Evolutionary conservation across 116 monocot genomes (phyloP).

Genomic region (Phalaenopsis hybrid): DNA sequence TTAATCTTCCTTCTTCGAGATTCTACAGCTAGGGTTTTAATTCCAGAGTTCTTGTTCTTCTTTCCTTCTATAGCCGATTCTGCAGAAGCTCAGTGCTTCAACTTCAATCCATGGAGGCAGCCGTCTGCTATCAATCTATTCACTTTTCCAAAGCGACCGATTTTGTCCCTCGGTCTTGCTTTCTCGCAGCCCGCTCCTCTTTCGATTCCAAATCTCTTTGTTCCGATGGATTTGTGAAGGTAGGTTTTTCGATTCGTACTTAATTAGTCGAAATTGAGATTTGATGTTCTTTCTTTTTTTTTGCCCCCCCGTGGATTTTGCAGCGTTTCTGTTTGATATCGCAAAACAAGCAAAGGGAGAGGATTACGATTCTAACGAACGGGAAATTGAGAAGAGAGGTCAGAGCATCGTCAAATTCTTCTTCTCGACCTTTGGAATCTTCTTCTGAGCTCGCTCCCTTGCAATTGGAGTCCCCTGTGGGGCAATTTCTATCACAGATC

Average conservation of each 20-base stretch:
- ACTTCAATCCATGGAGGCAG: not conserved
- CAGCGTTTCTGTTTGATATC: slow-evolving; percentile 15
- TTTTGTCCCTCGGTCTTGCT: not conserved
- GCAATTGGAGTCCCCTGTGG: slow-evolving; percentile 11
- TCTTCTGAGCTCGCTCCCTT: not conserved
- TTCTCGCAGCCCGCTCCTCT: not conserved
- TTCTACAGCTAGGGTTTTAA: not conserved
- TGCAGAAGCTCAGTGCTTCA: not conserved
- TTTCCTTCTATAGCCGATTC: too few relatives aligned
- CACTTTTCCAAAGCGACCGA: not conserved
- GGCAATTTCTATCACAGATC: slow-evolving; percentile 8
- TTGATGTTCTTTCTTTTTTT: not conserved
- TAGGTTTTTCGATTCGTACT: not conserved
- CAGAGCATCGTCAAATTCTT: slow-evolving; percentile 32
- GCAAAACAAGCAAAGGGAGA: not conserved
- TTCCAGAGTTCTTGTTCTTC: not conserved
- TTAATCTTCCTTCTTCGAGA: not conserved
- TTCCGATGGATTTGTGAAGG: not conserved
- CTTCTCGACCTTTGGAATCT: slow-evolving; percentile 7
- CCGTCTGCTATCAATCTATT: not conserved
- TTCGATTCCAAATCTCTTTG: not conserved
- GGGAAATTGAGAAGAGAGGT: slow-evolving; percentile 14
- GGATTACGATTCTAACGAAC: not conserved
- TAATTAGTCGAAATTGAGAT: not conserved
- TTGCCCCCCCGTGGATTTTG: not conserved